Evolutionary conservation across 495 filamentous ascomycete genomes (phyloP).

Genomic region (Aspergillus sclerotiicarbonarius): DNA sequence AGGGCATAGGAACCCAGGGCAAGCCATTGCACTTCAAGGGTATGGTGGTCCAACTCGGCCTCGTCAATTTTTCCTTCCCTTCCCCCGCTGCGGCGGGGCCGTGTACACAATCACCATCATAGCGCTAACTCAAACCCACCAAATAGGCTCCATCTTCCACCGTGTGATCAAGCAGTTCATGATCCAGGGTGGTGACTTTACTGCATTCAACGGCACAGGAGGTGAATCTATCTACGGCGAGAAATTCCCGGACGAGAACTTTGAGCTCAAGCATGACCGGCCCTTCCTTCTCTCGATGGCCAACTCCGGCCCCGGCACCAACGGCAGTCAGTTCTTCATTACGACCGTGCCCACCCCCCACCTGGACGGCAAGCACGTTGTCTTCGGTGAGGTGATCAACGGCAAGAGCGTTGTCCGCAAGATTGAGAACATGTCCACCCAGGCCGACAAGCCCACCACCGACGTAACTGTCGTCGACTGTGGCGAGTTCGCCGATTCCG

Average conservation of each 20-base stretch:
- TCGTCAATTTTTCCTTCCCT: slow-evolving; percentile 5
- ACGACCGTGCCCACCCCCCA: slow-evolving; percentile 93
- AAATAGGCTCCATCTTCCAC: slow-evolving; percentile 76
- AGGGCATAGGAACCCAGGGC: slow-evolving; percentile 81
- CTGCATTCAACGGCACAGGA: slow-evolving; percentile 89
- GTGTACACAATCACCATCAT: neutral
- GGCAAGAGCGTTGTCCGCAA: slow-evolving; percentile 89
- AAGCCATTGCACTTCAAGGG: slow-evolving; percentile 74
- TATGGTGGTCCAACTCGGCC: slow-evolving; percentile 20
- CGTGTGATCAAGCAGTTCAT: slow-evolving; percentile 98
- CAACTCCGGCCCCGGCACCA: slow-evolving; percentile 91
- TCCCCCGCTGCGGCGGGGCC: slow-evolving; percentile 10
- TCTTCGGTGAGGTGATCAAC: slow-evolving; percentile 61
- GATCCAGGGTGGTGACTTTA: slow-evolving; percentile 99
- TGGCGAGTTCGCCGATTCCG: slow-evolving; percentile 74
- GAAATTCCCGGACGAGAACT: slow-evolving; percentile 98
- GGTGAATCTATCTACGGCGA: slow-evolving; percentile 98
- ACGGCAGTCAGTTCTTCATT: slow-evolving; percentile 97
- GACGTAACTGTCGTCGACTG: slow-evolving; percentile 80
- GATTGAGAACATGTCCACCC: slow-evolving; percentile 82
- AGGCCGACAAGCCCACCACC: slow-evolving; percentile 73
- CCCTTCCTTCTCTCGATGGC: slow-evolving; percentile 97
- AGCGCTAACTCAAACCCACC: slow-evolving; percentile 2
- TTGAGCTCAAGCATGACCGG: slow-evolving; percentile 87
- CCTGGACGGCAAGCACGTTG: slow-evolving; percentile 89